phyloP scores from a whole-genome alignment of 2,329 filamentous ascomycete genomes.

The Ilyonectria destructans region DNA sequence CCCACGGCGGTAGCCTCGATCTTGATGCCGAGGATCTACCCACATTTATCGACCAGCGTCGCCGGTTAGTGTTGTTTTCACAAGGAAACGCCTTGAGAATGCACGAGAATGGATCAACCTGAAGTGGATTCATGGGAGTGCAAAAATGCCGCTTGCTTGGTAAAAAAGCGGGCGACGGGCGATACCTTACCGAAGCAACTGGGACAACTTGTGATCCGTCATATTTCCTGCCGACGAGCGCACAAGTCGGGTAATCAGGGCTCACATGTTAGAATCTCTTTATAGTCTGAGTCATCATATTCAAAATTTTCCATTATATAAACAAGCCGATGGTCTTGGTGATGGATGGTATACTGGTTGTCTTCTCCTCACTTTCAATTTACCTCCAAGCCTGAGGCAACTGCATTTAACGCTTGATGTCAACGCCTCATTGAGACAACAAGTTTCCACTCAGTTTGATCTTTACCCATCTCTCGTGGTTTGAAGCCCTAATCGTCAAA shows the following conservation, averaged over 20 bases:
- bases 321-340: background rate
- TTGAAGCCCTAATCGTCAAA: background rate
- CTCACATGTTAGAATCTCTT: background rate
- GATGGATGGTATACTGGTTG: background rate
- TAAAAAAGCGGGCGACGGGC: background rate
- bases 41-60: background rate
- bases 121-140: background rate
- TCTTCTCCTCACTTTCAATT: background rate
- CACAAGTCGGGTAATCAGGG: background rate
- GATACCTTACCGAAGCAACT: background rate
- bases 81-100: background rate
- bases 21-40: background rate
- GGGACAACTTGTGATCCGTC: background rate
- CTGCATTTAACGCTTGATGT: background rate
- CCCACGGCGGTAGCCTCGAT: background rate
- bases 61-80: background rate
- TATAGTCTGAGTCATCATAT: background rate
- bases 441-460: background rate
- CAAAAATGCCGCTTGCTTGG: background rate
- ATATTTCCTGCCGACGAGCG: background rate
- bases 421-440: background rate
- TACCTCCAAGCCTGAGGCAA: background rate
- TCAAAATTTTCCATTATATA: background rate
- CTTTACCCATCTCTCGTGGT: background rate
- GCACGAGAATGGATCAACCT: background rate